Evolutionary conservation across 2,329 filamentous ascomycete genomes (phyloP), one percentile per base, ranked within the genome.

Genomic region (Lecanosticta acicola): DNA sequence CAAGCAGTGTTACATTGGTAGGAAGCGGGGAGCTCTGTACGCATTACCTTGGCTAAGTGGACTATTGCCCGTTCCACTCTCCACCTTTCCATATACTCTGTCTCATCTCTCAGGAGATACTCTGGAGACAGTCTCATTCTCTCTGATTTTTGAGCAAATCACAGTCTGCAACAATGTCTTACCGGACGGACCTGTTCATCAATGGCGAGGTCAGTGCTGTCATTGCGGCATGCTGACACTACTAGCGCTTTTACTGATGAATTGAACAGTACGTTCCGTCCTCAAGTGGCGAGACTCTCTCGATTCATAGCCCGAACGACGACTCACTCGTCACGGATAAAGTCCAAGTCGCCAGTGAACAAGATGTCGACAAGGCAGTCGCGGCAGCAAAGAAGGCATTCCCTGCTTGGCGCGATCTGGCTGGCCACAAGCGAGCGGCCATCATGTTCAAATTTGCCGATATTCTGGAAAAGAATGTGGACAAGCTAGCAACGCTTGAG

Each of bases 391-490:
- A 79, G 17, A 71, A 73, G 14, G 85, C 86, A 1, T 83, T 86
- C 63, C 76, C 74, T 32, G 67, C 73, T 45, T 94, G 87, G 87
- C 73, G 76, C 32, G 77, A 76, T 53, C 78, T 76, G 2, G 78
- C 57, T 75, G 39, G 76, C 79, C 3, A 59, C 68, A 52, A 74
- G 26, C 81, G 85, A 19, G 79, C 85, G 18, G 78, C 84, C 50
- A 79, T 91, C 50, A 76, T 93, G 54, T 68, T 83, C 46, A 81
- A 79, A 61, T 82, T 84, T 0, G 81, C 83, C 24, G 56, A 60
- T 33, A 41, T 59, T 18, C 49, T 63, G 29, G 54, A 60, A 49
- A 42, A 43, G 35, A 55, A 62, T 32, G 48, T 71, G 14, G 74
- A 79, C 9, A 84, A 87, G 63, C 65, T 87, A 16, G 70, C 67